A percentile compares a stretch with the other conserved stretches of the same genome.
phyloP scores from a whole-genome alignment of 1,284 basidiomycete genomes.

The Malassezia pachydermatis region DNA sequence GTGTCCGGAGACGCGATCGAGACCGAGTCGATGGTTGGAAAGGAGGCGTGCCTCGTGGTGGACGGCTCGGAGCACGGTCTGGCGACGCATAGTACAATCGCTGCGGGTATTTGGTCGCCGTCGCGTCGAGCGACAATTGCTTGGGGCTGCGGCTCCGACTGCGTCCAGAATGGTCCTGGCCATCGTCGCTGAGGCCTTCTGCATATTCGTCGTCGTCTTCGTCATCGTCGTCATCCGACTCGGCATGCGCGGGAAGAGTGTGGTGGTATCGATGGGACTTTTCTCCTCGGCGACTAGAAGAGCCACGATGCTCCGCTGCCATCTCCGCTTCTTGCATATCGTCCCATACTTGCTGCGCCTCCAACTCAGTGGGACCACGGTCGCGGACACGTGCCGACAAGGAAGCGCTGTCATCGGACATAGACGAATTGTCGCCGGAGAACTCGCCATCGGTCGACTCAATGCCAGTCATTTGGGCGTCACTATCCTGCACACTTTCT shows the following conservation, averaged over 20 bases:
- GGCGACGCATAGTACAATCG: neutral
- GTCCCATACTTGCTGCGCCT: constrained; percentile 1
- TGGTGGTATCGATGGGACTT: no score
- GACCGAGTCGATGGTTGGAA: neutral
- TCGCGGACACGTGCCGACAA: constrained; percentile 11
- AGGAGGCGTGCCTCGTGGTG: constrained; percentile 1
- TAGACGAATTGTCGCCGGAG: constrained; percentile 2
- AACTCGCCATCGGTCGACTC: constrained; percentile 20
- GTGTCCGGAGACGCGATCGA: constrained; percentile 1
- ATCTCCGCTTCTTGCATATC: neutral
- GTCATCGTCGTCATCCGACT: no score
- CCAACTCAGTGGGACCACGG: constrained; percentile 2
- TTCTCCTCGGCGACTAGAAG: no score
- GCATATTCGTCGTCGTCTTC: neutral
- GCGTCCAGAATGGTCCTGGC: constrained; percentile 21
- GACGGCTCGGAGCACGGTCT: constrained; percentile 13
- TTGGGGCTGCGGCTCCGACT: constrained; percentile 32
- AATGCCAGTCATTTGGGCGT: constrained; percentile 18
- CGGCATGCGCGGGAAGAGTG: no score
- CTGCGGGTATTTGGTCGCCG: neutral
- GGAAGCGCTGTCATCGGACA: constrained; percentile 4
- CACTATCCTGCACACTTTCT: constrained; percentile 23
- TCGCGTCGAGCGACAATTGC: constrained; percentile 11
- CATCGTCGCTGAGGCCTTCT: constrained; percentile 10
- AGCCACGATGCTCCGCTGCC: no score